Conservation (phyloP, 805 yeast species). For the Barnettozyma californica region DNA sequence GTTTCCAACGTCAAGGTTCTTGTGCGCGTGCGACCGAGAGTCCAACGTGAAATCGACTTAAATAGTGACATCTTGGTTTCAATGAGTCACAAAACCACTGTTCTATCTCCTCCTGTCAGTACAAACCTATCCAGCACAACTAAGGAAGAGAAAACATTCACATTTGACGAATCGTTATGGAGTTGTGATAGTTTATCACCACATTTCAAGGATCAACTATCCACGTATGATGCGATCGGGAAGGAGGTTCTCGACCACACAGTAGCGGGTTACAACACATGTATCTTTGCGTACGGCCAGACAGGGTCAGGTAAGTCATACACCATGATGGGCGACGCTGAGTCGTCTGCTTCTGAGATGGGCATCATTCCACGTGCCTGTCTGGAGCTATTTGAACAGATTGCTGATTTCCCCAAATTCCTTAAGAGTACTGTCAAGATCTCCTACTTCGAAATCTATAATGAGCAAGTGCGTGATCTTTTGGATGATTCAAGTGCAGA, state of each 20-base stretch:
- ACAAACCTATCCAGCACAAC: constrained; percentile 9
- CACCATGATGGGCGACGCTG: constrained; percentile 65
- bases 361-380: constrained; percentile 69
- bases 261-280: constrained; percentile 65
- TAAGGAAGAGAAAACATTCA: constrained; percentile 32
- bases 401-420: constrained; percentile 27
- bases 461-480: constrained; percentile 69
- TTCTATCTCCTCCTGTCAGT: constrained; percentile 9
- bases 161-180: constrained; percentile 49
- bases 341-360: constrained; percentile 40
- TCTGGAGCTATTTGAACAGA: constrained; percentile 42
- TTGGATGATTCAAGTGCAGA: constrained; percentile 23
- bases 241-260: constrained; percentile 56
- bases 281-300: constrained; percentile 76
- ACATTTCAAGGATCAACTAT: constrained; percentile 41
- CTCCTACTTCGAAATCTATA: constrained; percentile 71
- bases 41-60: constrained; percentile 16
- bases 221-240: constrained; percentile 52
- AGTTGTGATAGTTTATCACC: constrained; percentile 34
- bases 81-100: constrained; percentile 16
- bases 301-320: constrained; percentile 33
- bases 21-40: constrained; percentile 49
- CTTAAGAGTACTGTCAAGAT: constrained; percentile 40
- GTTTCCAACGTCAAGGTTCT: constrained; percentile 37
- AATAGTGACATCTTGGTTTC: constrained; percentile 15